These are phyloP conservation scores for Chaetomium sp. DNA, from an alignment of 2,329 filamentous ascomycete genomes.

Conservation along the genomic window DNA sequence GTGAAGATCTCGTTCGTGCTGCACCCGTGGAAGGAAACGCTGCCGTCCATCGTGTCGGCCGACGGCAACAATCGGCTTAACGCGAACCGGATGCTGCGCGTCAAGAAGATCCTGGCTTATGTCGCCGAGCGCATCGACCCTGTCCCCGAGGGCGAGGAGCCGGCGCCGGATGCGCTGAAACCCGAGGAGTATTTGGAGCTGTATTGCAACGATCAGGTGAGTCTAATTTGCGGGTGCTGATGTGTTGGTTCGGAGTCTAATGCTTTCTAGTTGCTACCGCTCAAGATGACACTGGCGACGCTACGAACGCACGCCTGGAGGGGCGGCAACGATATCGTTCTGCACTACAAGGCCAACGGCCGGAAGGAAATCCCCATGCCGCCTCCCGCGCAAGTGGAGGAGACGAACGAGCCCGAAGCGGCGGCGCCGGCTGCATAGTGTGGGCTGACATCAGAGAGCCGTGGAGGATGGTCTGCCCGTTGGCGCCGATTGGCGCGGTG, in stretches of 20 bases:
- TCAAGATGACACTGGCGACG: slow-evolving; percentile 90
- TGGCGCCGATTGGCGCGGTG: not conserved
- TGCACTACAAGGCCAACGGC: slow-evolving; percentile 93
- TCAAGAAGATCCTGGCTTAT: slow-evolving; percentile 91
- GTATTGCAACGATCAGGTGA: slow-evolving; percentile 89
- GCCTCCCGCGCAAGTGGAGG: slow-evolving; percentile 24
- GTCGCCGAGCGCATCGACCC: slow-evolving; percentile 89
- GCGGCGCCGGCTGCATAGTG: slow-evolving; percentile 19
- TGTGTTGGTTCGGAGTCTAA: slow-evolving; percentile 5
- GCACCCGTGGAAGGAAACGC: slow-evolving; percentile 72
- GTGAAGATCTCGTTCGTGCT: slow-evolving; percentile 95
- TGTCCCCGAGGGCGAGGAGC: slow-evolving; percentile 50
- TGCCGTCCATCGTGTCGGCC: slow-evolving; percentile 72
- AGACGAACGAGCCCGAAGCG: slow-evolving; percentile 16
- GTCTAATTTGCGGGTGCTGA: slow-evolving; percentile 38
- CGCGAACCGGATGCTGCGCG: slow-evolving; percentile 93
- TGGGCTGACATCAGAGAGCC: not conserved
- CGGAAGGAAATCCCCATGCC: slow-evolving; percentile 62
- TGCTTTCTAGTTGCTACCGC: slow-evolving; percentile 61
- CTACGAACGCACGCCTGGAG: slow-evolving; percentile 93
- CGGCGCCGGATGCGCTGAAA: slow-evolving; percentile 62
- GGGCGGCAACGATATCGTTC: slow-evolving; percentile 85
- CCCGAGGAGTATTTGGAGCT: slow-evolving; percentile 94
- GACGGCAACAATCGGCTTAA: slow-evolving; percentile 91
- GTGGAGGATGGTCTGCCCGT: not conserved